Conservation (phyloP, 176 grass and related monocot genomes). For the Hsuehochloa calcarea region DNA sequence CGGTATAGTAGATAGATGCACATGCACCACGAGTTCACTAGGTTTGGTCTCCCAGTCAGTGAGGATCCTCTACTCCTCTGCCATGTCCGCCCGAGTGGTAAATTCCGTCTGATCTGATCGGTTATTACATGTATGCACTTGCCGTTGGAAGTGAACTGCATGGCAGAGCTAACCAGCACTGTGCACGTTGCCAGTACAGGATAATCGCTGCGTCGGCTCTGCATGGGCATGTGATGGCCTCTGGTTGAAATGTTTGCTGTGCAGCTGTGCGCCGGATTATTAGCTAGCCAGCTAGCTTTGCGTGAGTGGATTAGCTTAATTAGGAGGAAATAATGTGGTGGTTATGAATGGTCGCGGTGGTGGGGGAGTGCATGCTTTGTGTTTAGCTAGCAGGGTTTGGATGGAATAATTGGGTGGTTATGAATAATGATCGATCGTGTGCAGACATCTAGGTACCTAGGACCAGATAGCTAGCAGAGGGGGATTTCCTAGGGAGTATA, state of each 20-base stretch:
- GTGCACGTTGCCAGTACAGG: background rate
- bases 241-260: background rate
- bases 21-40: background rate
- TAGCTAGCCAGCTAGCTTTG: background rate
- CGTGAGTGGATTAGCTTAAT: background rate
- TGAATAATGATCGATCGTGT: background rate
- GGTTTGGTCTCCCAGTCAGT: background rate
- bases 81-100: background rate
- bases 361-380: background rate
- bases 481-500: background rate
- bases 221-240: constrained; percentile 30
- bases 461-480: background rate
- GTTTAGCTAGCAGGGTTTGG: background rate
- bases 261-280: background rate
- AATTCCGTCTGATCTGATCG: background rate
- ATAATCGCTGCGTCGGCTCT: background rate
- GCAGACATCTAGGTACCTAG: background rate
- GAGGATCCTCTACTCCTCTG: background rate
- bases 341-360: constrained; percentile 13
- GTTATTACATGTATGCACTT: background rate
- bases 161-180: background rate
- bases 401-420: background rate
- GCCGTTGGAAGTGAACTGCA: background rate
- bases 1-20: background rate
- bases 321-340: constrained; percentile 26